Evolutionary conservation across 2,329 filamentous ascomycete species (phyloP).

Genomic region (Epichloe typhina): DNA sequence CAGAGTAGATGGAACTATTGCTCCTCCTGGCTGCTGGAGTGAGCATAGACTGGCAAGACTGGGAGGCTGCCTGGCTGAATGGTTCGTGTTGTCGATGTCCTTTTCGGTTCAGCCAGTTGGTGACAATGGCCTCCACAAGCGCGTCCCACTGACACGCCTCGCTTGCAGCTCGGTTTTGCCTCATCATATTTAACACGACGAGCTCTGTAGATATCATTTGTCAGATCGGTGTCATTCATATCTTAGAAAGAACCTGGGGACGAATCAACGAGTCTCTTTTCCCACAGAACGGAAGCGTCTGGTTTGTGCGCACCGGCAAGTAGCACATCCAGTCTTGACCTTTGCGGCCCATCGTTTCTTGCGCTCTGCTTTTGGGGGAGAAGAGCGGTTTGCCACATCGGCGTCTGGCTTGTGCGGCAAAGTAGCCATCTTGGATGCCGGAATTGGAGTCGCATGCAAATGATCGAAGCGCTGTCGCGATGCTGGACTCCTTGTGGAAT

Average conservation of each 20-base stretch:
- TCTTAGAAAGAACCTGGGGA: not conserved
- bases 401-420: no score
- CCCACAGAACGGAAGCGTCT: not conserved
- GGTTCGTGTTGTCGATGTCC: not conserved
- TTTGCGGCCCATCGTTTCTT: constrained; percentile 4
- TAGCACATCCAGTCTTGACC: constrained; percentile 5
- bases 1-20: constrained; percentile 8
- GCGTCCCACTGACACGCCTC: constrained; percentile 1
- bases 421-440: not conserved
- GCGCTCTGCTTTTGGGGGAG: not conserved
- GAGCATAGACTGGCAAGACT: not conserved
- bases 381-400: not conserved
- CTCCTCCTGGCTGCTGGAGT: constrained; percentile 3
- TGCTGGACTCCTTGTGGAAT: not conserved
- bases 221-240: not conserved
- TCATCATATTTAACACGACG: constrained; percentile 4
- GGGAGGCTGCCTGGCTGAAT: not conserved
- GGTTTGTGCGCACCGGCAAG: constrained; percentile 3
- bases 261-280: not conserved
- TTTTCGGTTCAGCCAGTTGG: not conserved
- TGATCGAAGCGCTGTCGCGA: not conserved
- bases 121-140: not conserved
- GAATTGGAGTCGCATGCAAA: not conserved
- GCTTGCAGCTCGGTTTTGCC: constrained; percentile 2
- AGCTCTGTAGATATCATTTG: not conserved